Base-by-base conservation (phyloP, 169 alveolate genomes). In the Plasmodium vinckei region DNA sequence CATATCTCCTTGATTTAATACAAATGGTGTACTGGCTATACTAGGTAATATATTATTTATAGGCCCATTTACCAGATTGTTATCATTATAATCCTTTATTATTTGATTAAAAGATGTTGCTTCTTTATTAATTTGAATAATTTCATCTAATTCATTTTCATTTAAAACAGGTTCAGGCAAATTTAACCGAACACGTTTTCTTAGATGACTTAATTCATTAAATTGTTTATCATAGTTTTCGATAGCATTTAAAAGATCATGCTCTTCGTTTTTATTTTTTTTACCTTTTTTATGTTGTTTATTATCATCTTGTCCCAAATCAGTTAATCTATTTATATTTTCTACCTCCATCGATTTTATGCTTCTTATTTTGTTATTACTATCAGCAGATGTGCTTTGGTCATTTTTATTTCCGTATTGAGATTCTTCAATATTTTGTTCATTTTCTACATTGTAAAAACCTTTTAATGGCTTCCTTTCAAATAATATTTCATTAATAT, bases 391-490 rank as follows among this genome's bases (percentile, higher is more conserved):
- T 12, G 59, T 61, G 44, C 87, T 60, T 54, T 73, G 60, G n/a
- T 21, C 46, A 4, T 49, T 5, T 0, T 47, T 61, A 9, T 69
- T 12, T 47, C 23, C 46, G 27, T 77, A 27, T 44, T 95, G 89
- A 72, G 92, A 54, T 93, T 97, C 95, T 82, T 96, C 92, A 67
- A 97, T 91, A 60, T 93, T 79, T 91, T 97, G 97, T 60, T 96
- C 97, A 39, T 96, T 94, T 13, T 82, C 97, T 47, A 94, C 95
- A 53, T 94, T 96, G 93, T 95, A 97, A 68, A 97, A 96, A 10
- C 99, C 99, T 56, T 95, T 96, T 46, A 98, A 98, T n/a, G 98
- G 99, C 13, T 87, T 93, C 82, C 97, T 96, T 89, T 97, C 98
- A 84, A 99, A 98, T 25, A 99, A 99, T 0, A 98, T 94, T 84